Evolutionary conservation across 805 yeast genomes (phyloP), one percentile per base, ranked within the genome.

Genomic region (Ogataea philodendri): DNA sequence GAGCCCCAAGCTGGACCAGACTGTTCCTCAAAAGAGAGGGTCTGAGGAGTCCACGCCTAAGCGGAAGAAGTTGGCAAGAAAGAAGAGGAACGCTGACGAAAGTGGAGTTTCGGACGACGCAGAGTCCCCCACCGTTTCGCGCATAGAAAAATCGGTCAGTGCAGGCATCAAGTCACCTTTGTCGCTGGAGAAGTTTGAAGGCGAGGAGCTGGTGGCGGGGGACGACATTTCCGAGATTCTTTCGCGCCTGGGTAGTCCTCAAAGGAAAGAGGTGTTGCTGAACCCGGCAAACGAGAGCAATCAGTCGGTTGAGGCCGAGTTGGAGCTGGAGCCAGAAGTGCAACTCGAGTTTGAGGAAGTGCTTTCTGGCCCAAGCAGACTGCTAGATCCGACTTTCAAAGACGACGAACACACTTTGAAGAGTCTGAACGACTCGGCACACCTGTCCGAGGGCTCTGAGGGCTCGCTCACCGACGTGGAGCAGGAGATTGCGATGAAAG

Each of bases 141-240:
- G 26, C 10, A 18, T 20, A 13, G 27, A 14, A 15, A 19, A 27
- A 16, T n/a, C 24, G 22, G 22, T 21, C 10, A 30, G n/a, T n/a
- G n/a, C 4, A 22, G 17, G 9, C 7, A 15, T 41, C 5, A 42
- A 44, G 22, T 45, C 55, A 6, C 38, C 49, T 11, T 35, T 50
- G 11, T 27, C 41, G 10, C 26, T 45, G 22, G 59, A 54, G 15
- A 54, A 49, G 26, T 50, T 52, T 30, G 57, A 55, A 18, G 43
- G 38, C 20, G 46, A 45, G 18, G 41, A 42, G 10, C 39, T 44
- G 22, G 34, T 28, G 11, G 32, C 46, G 11, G 29, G 35, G 14
- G 32, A 36, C 4, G 44, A 46, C 25, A 29, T 41, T 15, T 40
- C 43, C 5, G 39, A 43, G 6, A 26, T 41, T 5, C 32, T 38